Evolutionary conservation across 768 basidiomycete genomes (phyloP), one percentile per base, ranked within the genome.

Genomic region (Holtermannia corniformis): DNA sequence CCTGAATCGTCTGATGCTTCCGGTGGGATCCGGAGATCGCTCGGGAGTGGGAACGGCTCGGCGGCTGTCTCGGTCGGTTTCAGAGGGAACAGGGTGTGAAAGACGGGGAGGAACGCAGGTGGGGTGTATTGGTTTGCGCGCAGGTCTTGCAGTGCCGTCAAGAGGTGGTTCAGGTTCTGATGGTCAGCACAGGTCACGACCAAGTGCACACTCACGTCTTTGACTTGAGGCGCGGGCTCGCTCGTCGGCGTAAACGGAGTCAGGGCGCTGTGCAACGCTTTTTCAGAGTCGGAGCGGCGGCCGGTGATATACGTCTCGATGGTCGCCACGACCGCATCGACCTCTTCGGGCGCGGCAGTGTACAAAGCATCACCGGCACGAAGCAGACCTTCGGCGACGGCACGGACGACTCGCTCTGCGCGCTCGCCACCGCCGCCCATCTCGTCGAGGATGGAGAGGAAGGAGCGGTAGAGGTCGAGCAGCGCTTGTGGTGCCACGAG

Each of bases 401-500:
- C 62, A 28, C 67, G 51, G 20, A 68, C 52, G 2, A 63, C 67
- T 21, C 63, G 51, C 51, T 71, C 70, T 1, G 68, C 70, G 28
- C 72, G 43, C 44, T 65, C 61, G 1, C 67, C 62, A 23, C 66
- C 66, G 12, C 68, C 65, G 3, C 66, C 69, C 5, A 68, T 51
- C 45, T 71, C 69, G 26, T 60, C 56, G 23, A 95, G 76, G 2
- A 93, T 92, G 1, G 84, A 78, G 2, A 83, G 81, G 69, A 95
- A 87, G 0, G 90, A 85, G 58, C 84, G 82, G 22, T 95, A 78
- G 24, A 95, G 80, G 5, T 82, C 78, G 42, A 85, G 75, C 77
- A 96, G 81, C 2, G 91, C 92, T 7, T 83, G 79, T 0, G 82
- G 70, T 2, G 86, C 82, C 47, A 96, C 79, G 1, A 92, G 73